Conservation (phyloP, 345 rosid genomes). For the Erucastrum elatum region DNA sequence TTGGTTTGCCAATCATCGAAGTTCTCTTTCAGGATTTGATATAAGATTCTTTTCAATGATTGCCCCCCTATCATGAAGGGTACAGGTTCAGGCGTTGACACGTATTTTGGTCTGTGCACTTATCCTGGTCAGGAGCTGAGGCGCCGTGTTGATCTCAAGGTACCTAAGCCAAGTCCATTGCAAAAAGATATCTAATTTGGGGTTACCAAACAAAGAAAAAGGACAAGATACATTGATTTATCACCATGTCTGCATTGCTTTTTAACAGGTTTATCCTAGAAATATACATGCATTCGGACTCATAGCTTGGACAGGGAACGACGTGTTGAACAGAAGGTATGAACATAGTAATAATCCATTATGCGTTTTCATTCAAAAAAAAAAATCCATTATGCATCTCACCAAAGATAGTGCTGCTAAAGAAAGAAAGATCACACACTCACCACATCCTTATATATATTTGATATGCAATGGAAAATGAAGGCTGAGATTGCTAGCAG, state of each 20-base stretch:
- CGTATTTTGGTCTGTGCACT: slow-evolving; percentile 87
- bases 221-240: slow-evolving; percentile 1
- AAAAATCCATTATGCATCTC: too few species aligned
- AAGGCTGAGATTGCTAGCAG: slow-evolving; percentile 91
- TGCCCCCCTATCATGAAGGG: slow-evolving; percentile 47
- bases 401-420: background rate
- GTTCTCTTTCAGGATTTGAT: background rate
- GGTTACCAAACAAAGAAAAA: background rate
- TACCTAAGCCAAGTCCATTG: slow-evolving; percentile 23
- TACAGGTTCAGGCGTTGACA: slow-evolving; percentile 88
- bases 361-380: too few species aligned
- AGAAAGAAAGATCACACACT: background rate
- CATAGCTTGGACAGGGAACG: slow-evolving; percentile 96
- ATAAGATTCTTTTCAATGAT: background rate
- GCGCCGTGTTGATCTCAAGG: slow-evolving; percentile 90
- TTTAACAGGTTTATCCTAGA: slow-evolving; percentile 77
- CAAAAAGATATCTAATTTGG: background rate
- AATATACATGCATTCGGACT: slow-evolving; percentile 87
- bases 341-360: background rate
- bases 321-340: slow-evolving; percentile 86
- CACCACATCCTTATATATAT: background rate
- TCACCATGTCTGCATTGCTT: background rate
- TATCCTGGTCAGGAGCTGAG: slow-evolving; percentile 82
- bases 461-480: slow-evolving; percentile 17
- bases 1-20: background rate